Percentiles rank a stretch among this genome's conserved stretches.
Conservation (phyloP, 2,329 filamentous ascomycete genomes). For the Tolypocladium tundrense region DNA sequence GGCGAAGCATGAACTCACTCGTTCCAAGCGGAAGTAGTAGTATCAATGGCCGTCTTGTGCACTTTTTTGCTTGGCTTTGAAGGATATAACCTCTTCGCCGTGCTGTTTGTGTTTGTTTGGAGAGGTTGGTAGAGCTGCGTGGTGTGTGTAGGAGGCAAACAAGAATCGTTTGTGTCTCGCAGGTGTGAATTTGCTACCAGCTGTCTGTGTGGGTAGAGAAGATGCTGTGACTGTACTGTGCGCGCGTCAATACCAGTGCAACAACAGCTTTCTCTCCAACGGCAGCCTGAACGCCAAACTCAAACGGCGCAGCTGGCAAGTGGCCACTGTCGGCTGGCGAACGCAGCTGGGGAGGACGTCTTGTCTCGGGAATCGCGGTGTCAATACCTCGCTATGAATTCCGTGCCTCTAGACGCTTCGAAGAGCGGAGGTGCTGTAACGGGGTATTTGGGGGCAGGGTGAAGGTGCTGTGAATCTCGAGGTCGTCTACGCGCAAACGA, state of each 20-base stretch:
- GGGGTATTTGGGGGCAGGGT: not conserved
- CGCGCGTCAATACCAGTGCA: not conserved
- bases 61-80: not conserved
- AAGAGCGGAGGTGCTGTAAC: not conserved
- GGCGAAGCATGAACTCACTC: not conserved
- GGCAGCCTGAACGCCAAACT: not conserved
- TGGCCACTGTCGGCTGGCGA: too few species aligned
- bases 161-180: not conserved
- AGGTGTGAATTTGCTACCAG: not conserved
- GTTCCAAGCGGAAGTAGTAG: not conserved
- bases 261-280: not conserved
- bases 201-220: not conserved
- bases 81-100: not conserved
- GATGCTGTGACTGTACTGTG: not conserved
- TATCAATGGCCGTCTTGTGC: not conserved
- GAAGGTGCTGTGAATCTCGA: not conserved
- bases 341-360: too few species aligned
- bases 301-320: not conserved
- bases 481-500: not conserved
- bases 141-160: not conserved
- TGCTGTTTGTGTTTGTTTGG: not conserved
- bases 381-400: not conserved
- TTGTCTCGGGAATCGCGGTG: too few species aligned
- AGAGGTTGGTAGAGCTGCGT: not conserved
- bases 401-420: not conserved